A percentile compares a stretch with the other conserved stretches of the same genome.
Evolutionary conservation across 1,139 yeast species (phyloP).

Genomic region (Zygosaccharomyces sapae): DNA sequence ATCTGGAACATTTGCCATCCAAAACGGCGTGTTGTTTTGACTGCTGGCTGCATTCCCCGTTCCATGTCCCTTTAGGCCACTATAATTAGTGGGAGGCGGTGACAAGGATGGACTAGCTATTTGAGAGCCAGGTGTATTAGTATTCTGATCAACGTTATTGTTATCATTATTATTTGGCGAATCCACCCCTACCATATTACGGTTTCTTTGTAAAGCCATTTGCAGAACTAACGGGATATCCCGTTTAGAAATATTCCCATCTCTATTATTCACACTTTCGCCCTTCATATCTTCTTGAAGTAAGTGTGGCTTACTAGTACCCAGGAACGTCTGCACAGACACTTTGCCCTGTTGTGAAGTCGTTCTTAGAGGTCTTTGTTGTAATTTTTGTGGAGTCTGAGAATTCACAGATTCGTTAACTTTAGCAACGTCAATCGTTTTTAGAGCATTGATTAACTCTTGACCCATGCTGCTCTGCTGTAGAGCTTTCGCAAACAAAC

Average conservation of each 20-base stretch:
- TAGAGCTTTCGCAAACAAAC: slow-evolving; percentile 60
- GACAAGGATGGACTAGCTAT: slow-evolving; percentile 17
- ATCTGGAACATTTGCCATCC: not conserved
- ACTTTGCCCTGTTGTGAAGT: slow-evolving; percentile 16
- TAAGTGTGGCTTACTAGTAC: slow-evolving; percentile 38
- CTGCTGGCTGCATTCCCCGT: not conserved
- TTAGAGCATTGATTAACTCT: slow-evolving; percentile 17
- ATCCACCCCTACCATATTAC: slow-evolving; percentile 3
- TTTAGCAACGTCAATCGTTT: slow-evolving; percentile 18
- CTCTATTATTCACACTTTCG: not conserved
- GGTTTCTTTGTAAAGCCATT: slow-evolving; percentile 36
- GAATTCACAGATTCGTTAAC: slow-evolving; percentile 9
- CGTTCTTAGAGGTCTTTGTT: slow-evolving; percentile 9
- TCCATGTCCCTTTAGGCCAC: slow-evolving; percentile 3
- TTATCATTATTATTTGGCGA: not conserved
- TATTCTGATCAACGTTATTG: not conserved
- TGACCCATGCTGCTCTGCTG: slow-evolving; percentile 33
- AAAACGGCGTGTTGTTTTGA: not conserved
- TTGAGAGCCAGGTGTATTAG: slow-evolving; percentile 13
- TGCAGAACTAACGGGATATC: slow-evolving; percentile 37
- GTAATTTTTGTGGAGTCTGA: slow-evolving; percentile 24
- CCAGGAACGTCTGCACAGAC: slow-evolving; percentile 34
- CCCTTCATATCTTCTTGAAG: slow-evolving; percentile 32
- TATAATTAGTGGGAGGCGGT: not conserved
- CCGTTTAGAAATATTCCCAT: slow-evolving; percentile 18